A percentile compares a stretch with the other conserved stretches of the same genome.
These are phyloP conservation scores for Thielaviopsis ethacetica DNA, from an alignment of 2,329 filamentous ascomycete genomes.

Conservation along the genomic window DNA sequence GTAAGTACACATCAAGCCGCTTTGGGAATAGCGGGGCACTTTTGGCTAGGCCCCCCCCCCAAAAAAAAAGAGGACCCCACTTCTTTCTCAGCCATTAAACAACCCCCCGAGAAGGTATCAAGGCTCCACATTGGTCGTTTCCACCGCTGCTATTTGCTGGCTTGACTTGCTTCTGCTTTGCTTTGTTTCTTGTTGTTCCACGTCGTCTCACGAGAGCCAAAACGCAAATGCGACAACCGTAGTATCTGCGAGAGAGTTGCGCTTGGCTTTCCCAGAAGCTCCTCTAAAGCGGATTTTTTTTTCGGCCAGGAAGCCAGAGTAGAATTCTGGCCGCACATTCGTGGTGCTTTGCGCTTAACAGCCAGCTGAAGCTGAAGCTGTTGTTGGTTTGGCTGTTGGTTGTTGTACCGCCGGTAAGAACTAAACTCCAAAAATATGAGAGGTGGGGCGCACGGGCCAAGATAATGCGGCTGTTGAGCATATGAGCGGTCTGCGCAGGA, in stretches of 20 bases:
- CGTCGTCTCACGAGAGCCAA: no score
- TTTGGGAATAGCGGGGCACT: constrained; percentile 8
- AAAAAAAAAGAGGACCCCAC: neutral
- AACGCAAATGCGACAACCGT: no score
- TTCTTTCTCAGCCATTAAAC: constrained; percentile 1
- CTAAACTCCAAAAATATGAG: neutral
- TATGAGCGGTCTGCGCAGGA: neutral
- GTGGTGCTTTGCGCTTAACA: no score
- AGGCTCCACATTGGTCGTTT: neutral
- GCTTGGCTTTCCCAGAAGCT: no score
- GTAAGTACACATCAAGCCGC: constrained; percentile 5
- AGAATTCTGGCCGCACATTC: no score
- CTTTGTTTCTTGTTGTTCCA: no score
- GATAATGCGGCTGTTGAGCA: neutral
- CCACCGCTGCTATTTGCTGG: no score
- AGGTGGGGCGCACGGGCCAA: neutral
- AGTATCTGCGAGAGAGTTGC: no score
- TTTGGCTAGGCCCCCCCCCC: neutral
- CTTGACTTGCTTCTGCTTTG: no score
- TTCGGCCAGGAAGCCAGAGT: no score
- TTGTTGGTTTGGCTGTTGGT: neutral
- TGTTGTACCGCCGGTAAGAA: neutral
- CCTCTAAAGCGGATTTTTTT: no score
- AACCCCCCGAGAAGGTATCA: neutral
- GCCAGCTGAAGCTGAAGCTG: no score